Percentiles rank a stretch among this genome's conserved stretches.
These are phyloP conservation scores for Cymodocea nodosa DNA, from an alignment of 116 monocot species.

Conservation along the genomic window DNA sequence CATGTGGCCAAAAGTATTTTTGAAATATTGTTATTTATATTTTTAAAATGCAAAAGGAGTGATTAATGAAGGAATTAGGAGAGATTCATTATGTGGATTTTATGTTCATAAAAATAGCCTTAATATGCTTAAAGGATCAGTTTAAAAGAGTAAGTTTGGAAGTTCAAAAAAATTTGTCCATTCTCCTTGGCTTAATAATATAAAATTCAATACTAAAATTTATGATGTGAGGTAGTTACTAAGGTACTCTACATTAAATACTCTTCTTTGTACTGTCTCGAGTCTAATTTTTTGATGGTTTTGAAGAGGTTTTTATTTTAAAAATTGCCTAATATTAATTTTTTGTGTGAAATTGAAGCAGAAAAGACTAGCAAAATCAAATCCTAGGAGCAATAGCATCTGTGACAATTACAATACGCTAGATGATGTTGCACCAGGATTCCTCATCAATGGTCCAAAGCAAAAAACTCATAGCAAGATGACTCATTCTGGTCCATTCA, in stretches of 20 bases:
- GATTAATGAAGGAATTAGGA: no score
- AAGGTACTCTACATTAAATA: background rate
- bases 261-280: background rate
- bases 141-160: no score
- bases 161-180: no score
- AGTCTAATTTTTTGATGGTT: background rate
- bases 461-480: background rate
- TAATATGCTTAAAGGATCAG: no score
- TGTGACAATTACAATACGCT: constrained; percentile 24
- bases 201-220: no score
- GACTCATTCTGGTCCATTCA: constrained; percentile 14
- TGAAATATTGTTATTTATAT: no score
- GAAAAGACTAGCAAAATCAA: constrained; percentile 17
- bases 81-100: no score
- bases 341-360: constrained; percentile 5
- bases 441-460: constrained; percentile 16
- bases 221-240: background rate
- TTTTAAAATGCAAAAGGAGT: no score
- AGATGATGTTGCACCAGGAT: constrained; percentile 15
- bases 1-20: no score
- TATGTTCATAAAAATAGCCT: no score
- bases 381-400: constrained; percentile 22
- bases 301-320: background rate
- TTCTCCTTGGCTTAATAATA: no score
- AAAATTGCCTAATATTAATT: background rate